Evolutionary conservation across 495 filamentous ascomycete genomes (phyloP).

Genomic region (Neurospora pannonica): DNA sequence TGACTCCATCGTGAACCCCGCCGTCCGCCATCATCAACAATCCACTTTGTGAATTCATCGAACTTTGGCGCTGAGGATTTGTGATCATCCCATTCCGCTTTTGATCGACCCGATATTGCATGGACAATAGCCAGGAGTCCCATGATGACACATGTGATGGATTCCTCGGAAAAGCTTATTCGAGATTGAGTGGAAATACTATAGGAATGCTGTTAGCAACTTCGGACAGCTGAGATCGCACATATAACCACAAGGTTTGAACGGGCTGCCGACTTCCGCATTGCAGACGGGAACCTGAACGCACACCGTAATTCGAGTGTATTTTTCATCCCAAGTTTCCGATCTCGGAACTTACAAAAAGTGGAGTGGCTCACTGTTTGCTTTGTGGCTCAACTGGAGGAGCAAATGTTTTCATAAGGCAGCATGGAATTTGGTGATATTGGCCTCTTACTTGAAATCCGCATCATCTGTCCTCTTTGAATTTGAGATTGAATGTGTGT

Average conservation of each 20-base stretch:
- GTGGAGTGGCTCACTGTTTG: neutral
- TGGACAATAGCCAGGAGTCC: neutral
- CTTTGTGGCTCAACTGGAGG: neutral
- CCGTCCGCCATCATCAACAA: neutral
- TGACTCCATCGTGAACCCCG: neutral
- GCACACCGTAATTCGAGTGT: neutral
- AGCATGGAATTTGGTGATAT: neutral
- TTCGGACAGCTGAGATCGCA: neutral
- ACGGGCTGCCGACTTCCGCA: neutral
- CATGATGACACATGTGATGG: neutral
- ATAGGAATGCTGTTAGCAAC: neutral
- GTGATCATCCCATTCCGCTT: neutral
- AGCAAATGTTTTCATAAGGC: neutral
- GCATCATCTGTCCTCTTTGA: neutral
- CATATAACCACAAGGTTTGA: neutral
- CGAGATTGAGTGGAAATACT: neutral
- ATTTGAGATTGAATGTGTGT: neutral
- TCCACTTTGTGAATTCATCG: neutral
- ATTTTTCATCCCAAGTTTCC: neutral
- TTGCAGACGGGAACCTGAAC: neutral
- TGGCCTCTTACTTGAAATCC: neutral
- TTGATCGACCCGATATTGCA: neutral
- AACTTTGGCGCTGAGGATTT: neutral
- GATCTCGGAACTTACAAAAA: neutral
- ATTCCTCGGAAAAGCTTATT: neutral